Base-by-base conservation (phyloP, 352 stramenopile genomes). In the Aphanomyces stellatus region DNA sequence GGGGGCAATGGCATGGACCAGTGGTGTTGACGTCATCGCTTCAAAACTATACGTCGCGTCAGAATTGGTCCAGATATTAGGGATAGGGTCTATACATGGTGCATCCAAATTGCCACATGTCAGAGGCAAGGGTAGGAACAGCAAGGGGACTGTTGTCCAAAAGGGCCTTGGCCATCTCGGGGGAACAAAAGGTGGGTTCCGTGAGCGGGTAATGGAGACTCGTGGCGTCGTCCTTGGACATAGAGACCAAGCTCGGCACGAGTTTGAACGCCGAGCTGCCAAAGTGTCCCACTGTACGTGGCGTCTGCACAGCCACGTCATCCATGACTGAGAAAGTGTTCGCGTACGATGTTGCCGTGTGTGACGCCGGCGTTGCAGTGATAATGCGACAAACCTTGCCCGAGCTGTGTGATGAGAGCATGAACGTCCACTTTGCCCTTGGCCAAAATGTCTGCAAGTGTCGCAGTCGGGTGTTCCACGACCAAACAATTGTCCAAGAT, bases 91-190 rank as follows among this genome's bases (percentile, higher is more conserved):
- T 78, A 35, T 79, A 91, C 82, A 88, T 73, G 48, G 87, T 69
- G 46, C 82, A 91, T 4, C 82, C 82, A 31, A 91, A 86, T 40
- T 91, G 82, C 82, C 82, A 91, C 34, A 89, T 76, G 70, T 91
- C 82, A 4, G 78, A 84, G 2, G 71, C 70, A 22, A 69, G 57
- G 0, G 78, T 89, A 5, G 80, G 78, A 3, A 68, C 46, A 35
- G 87, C 88, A 11, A 61, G 42, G 3, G 80, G 75, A 22, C 74
- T 74, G n/a, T n/a, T n/a, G 2, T 24, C 53, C 7, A 88, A 65
- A 48, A 88, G 83, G 40, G 57, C 73, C 28, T 67, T 74, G 8
- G 78, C 79, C 5, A 80, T 80, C 53, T 91, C 82, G 1, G 80
- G 82, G 4, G 80, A 51, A 35, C 81, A 82, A 4, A 71, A 76